phyloP scores from a whole-genome alignment of 2,329 filamentous ascomycete species.

The Diplodia corticola region DNA sequence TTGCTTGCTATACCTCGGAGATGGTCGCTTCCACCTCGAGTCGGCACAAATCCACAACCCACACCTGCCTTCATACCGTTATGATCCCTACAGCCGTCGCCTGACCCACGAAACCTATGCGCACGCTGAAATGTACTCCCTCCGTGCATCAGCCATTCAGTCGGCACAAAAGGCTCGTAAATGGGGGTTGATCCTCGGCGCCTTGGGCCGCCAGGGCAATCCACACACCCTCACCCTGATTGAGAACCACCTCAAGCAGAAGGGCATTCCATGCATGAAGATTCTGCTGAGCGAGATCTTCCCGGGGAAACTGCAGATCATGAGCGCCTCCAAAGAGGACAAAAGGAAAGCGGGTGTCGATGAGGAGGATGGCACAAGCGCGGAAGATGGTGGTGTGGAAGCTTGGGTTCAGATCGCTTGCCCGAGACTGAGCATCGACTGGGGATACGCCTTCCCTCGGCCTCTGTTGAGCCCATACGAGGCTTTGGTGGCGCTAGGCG shows the following conservation, averaged over 20 bases:
- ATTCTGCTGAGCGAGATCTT: conserved; percentile 93
- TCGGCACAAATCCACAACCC: conserved; percentile 99
- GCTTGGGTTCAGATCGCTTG: conserved; percentile 99
- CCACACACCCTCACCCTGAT: conserved; percentile 88
- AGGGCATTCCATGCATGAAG: conserved; percentile 79
- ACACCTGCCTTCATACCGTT: conserved; percentile 83
- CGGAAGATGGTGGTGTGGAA: conserved; percentile 67
- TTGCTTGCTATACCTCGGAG: conserved; percentile 83
- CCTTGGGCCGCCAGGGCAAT: conserved; percentile 91
- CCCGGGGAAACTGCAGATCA: conserved; percentile 89
- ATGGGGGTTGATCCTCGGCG: conserved; percentile 94
- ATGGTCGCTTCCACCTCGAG: conserved; percentile 93
- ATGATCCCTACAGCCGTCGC: conserved; percentile 92
- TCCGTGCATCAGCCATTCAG: conserved; percentile 75
- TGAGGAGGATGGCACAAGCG: conserved; percentile 11
- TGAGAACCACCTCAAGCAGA: conserved; percentile 69
- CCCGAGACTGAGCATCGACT: conserved; percentile 95
- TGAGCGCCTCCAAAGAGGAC: conserved; percentile 47
- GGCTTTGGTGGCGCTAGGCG: conserved; percentile 84
- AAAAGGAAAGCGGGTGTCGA: conserved; percentile 49
- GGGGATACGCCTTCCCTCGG: conserved; percentile 92
- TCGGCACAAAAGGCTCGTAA: conserved; percentile 75
- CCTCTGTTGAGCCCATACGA: conserved; percentile 93
- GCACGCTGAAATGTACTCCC: conserved; percentile 83
- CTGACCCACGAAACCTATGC: conserved; percentile 90